Evolutionary conservation across 2,329 filamentous ascomycete species (phyloP).

Genomic region (Thelonectria discophora): DNA sequence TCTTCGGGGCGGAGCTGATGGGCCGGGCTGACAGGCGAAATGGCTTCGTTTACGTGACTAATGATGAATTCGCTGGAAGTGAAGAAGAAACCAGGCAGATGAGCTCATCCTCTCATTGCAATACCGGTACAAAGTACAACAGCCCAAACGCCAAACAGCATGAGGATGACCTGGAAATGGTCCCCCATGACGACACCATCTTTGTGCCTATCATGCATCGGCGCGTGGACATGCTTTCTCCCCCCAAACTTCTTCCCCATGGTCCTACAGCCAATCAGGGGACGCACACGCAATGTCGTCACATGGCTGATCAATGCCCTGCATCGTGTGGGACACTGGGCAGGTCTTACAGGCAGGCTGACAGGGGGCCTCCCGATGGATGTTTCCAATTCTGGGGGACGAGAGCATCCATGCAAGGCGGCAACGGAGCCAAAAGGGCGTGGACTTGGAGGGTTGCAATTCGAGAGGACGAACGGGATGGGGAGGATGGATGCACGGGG

Average conservation of each 20-base stretch:
- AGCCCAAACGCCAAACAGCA: conserved; percentile 1
- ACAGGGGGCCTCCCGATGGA: background rate
- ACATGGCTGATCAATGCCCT: conserved; percentile 22
- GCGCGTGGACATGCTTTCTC: conserved; percentile 17
- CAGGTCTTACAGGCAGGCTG: too few relatives aligned
- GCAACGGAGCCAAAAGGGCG: background rate
- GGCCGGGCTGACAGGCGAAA: conserved; percentile 29
- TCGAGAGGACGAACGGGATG: background rate
- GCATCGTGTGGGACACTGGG: too few relatives aligned
- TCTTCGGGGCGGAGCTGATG: conserved; percentile 21
- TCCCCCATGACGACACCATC: conserved; percentile 22
- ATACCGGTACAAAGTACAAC: too few relatives aligned
- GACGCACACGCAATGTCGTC: background rate
- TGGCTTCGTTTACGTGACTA: background rate
- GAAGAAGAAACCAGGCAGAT: conserved; percentile 7
- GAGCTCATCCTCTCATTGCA: conserved; percentile 3
- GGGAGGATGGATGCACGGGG: background rate
- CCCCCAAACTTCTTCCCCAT: conserved; percentile 15
- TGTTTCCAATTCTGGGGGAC: background rate
- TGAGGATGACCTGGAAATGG: background rate
- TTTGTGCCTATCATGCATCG: conserved; percentile 12
- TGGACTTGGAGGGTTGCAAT: background rate
- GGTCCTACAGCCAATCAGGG: conserved; percentile 11
- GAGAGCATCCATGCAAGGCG: background rate
- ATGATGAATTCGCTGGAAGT: background rate